These are phyloP conservation scores for Claviceps fusiformis DNA, from an alignment of 2,329 filamentous ascomycete species.

Conservation along the genomic window DNA sequence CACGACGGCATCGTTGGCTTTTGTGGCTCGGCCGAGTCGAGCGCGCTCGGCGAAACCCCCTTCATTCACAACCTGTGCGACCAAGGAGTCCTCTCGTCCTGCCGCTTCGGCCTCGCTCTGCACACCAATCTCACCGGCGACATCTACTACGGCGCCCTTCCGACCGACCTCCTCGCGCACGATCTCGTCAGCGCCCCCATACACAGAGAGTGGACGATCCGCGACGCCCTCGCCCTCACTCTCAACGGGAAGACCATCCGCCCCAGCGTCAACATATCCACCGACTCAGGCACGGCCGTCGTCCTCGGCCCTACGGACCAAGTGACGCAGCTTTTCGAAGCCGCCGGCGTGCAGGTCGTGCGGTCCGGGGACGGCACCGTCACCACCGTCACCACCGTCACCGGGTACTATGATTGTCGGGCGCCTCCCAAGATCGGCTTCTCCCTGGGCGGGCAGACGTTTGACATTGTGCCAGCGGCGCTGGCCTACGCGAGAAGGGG, in stretches of 20 bases:
- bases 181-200: neutral
- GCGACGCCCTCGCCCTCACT: neutral
- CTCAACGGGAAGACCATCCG: neutral
- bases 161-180: neutral
- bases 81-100: conserved; percentile 6
- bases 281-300: conserved; percentile 10
- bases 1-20: neutral
- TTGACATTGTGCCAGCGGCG: conserved; percentile 6
- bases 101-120: conserved; percentile 11
- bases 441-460: no score
- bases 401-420: conserved; percentile 12
- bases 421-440: no score
- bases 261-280: neutral
- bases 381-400: no score
- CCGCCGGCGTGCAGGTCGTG: conserved; percentile 7
- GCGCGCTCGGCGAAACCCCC: no score
- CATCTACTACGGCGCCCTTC: conserved; percentile 10
- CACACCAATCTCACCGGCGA: conserved; percentile 8
- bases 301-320: conserved; percentile 8
- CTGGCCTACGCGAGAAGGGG: conserved; percentile 7
- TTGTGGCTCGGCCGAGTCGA: no score
- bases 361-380: conserved; percentile 3
- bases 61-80: conserved; percentile 10
- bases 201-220: neutral
- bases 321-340: conserved; percentile 6